Percentiles rank a stretch among this genome's conserved stretches.
Evolutionary conservation across 768 basidiomycete species (phyloP).

Genomic region (Lyophyllum decastes): DNA sequence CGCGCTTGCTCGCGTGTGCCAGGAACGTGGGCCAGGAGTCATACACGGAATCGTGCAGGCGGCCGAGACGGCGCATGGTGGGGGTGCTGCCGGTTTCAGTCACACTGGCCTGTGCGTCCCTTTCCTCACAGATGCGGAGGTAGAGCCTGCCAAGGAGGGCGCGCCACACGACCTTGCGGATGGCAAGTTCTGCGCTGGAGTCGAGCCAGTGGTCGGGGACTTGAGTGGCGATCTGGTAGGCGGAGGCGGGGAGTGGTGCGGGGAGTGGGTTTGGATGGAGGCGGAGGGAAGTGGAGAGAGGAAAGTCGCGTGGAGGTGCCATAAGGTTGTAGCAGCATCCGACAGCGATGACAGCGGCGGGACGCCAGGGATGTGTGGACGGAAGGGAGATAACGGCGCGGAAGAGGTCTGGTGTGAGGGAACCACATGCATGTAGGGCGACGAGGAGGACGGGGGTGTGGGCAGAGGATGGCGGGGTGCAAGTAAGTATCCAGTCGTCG

Average conservation of each 20-base stretch:
- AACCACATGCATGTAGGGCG: slow-evolving; percentile 77
- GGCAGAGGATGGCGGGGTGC: neutral
- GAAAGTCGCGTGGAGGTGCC: slow-evolving; percentile 50
- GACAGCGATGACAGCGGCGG: slow-evolving; percentile 58
- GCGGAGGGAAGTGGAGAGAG: slow-evolving; percentile 40
- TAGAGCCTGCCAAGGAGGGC: slow-evolving; percentile 49
- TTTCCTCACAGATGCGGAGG: slow-evolving; percentile 4
- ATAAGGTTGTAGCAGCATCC: slow-evolving; percentile 84
- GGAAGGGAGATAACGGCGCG: slow-evolving; percentile 43
- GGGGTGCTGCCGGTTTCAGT: slow-evolving; percentile 37
- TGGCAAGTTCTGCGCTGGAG: slow-evolving; percentile 47
- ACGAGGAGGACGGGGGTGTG: slow-evolving; percentile 58
- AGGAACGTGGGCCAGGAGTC: slow-evolving; percentile 50
- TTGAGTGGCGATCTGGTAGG: slow-evolving; percentile 74
- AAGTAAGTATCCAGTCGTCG: slow-evolving; percentile 52
- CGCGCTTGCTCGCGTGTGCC: slow-evolving; percentile 22
- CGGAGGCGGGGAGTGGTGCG: slow-evolving; percentile 43
- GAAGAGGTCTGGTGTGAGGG: slow-evolving; percentile 66
- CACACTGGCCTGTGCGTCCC: slow-evolving; percentile 3
- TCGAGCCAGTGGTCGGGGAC: slow-evolving; percentile 64
- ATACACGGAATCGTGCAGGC: slow-evolving; percentile 53
- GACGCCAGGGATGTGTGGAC: slow-evolving; percentile 39
- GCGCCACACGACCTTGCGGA: slow-evolving; percentile 73
- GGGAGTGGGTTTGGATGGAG: slow-evolving; percentile 26
- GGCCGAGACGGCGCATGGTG: slow-evolving; percentile 45